phyloP scores from a whole-genome alignment of 306 rosid species.

The Vigna nakashimae region DNA sequence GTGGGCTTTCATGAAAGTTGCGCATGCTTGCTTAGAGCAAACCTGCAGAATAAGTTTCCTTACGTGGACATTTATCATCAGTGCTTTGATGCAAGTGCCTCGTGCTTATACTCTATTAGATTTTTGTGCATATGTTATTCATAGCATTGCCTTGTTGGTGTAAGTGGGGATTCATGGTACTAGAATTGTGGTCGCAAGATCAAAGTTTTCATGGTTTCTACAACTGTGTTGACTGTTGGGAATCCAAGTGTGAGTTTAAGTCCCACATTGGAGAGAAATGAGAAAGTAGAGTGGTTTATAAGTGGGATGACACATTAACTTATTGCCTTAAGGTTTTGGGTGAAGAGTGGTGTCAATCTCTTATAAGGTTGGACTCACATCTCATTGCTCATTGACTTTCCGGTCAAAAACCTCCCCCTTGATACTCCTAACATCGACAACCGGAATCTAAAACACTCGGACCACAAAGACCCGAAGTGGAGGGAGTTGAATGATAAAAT shows the following conservation, averaged over 20 bases:
- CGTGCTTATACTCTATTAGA: constrained; percentile 13
- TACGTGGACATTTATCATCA: neutral
- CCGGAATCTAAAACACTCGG: neutral
- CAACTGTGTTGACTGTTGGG: no score
- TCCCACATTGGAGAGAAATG: no score
- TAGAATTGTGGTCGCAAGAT: neutral
- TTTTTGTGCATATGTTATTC: constrained; percentile 7
- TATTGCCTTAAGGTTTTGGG: no score
- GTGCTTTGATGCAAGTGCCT: constrained; percentile 27
- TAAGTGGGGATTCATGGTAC: constrained; percentile 9
- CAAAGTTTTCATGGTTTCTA: neutral
- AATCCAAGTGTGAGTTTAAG: no score
- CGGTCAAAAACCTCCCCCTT: no score
- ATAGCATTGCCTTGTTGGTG: constrained; percentile 16
- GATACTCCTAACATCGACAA: no score
- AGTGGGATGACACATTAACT: no score
- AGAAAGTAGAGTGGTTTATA: no score
- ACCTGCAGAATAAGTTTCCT: constrained; percentile 29
- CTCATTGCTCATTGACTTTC: no score
- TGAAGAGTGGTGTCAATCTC: no score
- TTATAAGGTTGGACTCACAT: no score
- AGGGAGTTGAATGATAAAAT: neutral
- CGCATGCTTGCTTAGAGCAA: constrained; percentile 14
- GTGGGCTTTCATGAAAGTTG: constrained; percentile 16
- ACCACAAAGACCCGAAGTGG: constrained; percentile 1